A percentile compares a stretch with the other conserved stretches of the same genome.
phyloP scores from a whole-genome alignment of 2,329 filamentous ascomycete species.

The Pseudopithomyces chartarum region DNA sequence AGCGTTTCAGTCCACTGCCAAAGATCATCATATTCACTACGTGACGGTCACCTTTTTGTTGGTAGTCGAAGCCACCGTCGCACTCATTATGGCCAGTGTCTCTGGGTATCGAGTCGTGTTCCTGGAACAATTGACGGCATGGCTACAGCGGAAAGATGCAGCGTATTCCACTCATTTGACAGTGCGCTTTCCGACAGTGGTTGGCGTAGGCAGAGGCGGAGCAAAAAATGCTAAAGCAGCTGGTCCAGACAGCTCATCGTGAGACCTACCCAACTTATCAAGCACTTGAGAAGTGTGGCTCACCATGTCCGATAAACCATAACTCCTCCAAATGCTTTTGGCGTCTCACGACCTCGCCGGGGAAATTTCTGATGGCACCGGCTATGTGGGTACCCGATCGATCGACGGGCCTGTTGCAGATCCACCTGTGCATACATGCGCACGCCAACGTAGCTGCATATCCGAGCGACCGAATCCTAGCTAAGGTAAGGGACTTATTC shows the following conservation, averaged over 20 bases:
- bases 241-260: neutral
- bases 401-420: neutral
- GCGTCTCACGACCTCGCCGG: neutral
- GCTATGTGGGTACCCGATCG: neutral
- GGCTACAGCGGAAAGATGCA: neutral
- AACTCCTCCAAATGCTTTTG: neutral
- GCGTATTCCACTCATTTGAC: neutral
- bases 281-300: neutral
- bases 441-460: too few species aligned
- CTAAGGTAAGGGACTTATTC: too few species aligned
- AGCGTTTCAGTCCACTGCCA: constrained; percentile 14
- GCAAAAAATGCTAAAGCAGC: neutral
- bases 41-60: constrained; percentile 14
- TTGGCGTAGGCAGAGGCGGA: neutral
- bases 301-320: neutral
- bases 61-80: constrained; percentile 15
- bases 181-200: neutral
- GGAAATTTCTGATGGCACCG: neutral
- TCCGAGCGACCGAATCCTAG: too few species aligned
- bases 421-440: too few species aligned
- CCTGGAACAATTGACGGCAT: neutral
- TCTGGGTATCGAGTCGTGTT: constrained; percentile 18
- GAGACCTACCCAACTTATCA: constrained; percentile 1
- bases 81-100: constrained; percentile 20
- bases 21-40: constrained; percentile 15